Evolutionary conservation across 2,329 filamentous ascomycete genomes (phyloP).

Genomic region (Penicillium sp.): DNA sequence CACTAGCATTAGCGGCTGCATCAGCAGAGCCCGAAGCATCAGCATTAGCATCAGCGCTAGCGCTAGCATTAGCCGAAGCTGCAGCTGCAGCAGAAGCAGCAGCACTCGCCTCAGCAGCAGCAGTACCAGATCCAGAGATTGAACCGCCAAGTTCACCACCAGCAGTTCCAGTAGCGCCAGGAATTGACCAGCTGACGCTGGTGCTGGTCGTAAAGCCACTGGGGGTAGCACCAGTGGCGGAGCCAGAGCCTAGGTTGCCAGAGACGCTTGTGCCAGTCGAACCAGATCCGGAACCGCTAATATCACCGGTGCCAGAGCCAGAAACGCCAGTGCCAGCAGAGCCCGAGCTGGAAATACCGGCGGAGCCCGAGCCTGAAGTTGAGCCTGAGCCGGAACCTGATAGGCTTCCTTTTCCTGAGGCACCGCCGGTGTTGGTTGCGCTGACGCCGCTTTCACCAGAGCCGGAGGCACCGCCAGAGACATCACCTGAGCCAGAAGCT

Average conservation of each 20-base stretch:
- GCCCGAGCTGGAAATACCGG: constrained; percentile 9
- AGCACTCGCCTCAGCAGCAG: constrained; percentile 2
- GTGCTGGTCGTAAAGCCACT: constrained; percentile 12
- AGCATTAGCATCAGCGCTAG: constrained; percentile 1
- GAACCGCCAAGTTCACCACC: constrained; percentile 2
- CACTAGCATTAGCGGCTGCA: constrained; percentile 2
- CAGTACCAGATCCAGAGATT: constrained; percentile 7
- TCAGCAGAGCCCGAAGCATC: neutral
- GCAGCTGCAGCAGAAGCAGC: constrained; percentile 5
- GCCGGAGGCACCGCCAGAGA: too few relatives aligned
- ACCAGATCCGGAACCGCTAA: constrained; percentile 14
- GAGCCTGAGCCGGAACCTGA: neutral
- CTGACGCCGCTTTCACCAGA: too few relatives aligned
- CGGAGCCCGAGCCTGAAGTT: constrained; percentile 4
- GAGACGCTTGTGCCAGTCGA: constrained; percentile 6
- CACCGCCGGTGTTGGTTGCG: neutral
- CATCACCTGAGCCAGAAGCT: too few relatives aligned
- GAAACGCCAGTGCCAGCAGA: constrained; percentile 12
- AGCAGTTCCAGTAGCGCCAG: constrained; percentile 5
- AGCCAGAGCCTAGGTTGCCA: constrained; percentile 2
- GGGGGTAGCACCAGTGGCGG: constrained; percentile 5
- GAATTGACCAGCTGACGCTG: constrained; percentile 7
- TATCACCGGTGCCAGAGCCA: constrained; percentile 13
- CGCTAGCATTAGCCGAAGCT: constrained; percentile 3
- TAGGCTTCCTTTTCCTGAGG: neutral